A percentile compares a stretch with the other conserved stretches of the same genome.
These are phyloP conservation scores for Euphorbia neoarborescens DNA, from an alignment of 441 rosid genomes.

Conservation along the genomic window DNA sequence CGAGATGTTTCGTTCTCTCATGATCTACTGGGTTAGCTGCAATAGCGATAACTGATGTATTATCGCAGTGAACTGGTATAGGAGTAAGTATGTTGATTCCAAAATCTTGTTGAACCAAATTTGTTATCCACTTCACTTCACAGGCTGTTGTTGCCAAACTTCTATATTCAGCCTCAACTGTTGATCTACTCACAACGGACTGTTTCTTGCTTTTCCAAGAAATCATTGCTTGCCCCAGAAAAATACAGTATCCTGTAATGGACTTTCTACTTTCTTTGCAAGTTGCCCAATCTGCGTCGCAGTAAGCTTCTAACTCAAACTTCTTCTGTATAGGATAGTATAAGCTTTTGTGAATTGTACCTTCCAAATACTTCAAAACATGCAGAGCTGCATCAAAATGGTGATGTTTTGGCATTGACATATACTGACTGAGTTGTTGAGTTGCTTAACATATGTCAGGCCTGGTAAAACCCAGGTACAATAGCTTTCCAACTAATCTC, in stretches of 20 bases:
- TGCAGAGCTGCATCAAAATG: not conserved
- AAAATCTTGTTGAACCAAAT: not conserved
- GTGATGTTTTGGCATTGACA: not conserved
- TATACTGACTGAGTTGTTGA: no score
- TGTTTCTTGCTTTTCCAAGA: conserved; percentile 3
- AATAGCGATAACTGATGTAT: not conserved
- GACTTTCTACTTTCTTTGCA: not conserved
- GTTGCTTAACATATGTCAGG: not conserved
- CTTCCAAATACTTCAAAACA: not conserved
- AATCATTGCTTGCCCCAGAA: not conserved
- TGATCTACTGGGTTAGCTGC: not conserved
- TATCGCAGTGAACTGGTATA: not conserved
- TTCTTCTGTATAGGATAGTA: not conserved
- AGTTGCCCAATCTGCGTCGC: conserved; percentile 10
- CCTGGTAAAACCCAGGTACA: not conserved
- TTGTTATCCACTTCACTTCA: not conserved
- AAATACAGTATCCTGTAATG: not conserved
- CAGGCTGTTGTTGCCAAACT: no score
- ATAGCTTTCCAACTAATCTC: not conserved
- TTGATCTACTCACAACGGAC: not conserved
- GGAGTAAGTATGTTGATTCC: not conserved
- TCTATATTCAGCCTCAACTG: not conserved
- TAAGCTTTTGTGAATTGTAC: not conserved
- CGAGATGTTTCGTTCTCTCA: not conserved
- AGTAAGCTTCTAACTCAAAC: not conserved